A percentile compares a stretch with the other conserved stretches of the same genome.
These are phyloP conservation scores for Pistacia vera DNA, from an alignment of 345 rosid species.

Conservation along the genomic window DNA sequence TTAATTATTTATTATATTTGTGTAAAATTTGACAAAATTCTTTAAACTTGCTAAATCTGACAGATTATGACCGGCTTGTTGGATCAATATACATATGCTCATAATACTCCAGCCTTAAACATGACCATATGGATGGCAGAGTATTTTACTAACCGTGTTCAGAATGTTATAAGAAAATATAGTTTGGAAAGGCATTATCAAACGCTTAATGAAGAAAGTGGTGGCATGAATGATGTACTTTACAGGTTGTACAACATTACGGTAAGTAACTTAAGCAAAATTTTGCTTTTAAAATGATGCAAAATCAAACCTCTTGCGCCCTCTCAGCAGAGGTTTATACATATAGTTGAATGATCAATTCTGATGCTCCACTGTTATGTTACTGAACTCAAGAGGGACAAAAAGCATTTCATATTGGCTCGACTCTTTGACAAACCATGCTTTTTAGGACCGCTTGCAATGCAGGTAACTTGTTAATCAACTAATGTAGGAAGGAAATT, in stretches of 20 bases:
- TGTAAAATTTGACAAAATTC: too few relatives aligned
- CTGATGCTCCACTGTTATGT: background rate
- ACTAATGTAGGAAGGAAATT: too few relatives aligned
- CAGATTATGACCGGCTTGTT: slow-evolving; percentile 58
- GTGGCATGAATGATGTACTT: slow-evolving; percentile 67
- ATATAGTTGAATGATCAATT: too few relatives aligned
- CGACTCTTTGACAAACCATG: slow-evolving; percentile 66
- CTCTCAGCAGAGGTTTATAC: too few relatives aligned
- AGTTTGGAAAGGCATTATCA: slow-evolving; percentile 45
- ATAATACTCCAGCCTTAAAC: slow-evolving; percentile 44
- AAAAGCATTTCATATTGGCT: slow-evolving; percentile 53
- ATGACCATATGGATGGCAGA: slow-evolving; percentile 54
- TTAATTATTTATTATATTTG: too few relatives aligned
- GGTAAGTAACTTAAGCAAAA: slow-evolving; percentile 20
- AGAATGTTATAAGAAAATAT: slow-evolving; percentile 37
- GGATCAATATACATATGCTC: slow-evolving; percentile 46
- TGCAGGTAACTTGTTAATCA: slow-evolving; percentile 32
- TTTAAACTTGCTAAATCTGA: slow-evolving; percentile 8
- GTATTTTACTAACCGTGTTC: slow-evolving; percentile 51
- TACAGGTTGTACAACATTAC: slow-evolving; percentile 43
- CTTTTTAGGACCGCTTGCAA: slow-evolving; percentile 55
- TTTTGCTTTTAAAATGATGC: too few relatives aligned
- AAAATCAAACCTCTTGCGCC: too few relatives aligned
- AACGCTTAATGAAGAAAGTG: slow-evolving; percentile 64
- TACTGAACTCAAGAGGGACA: slow-evolving; percentile 42